Evolutionary conservation across 1,284 basidiomycete genomes (phyloP), one percentile per base, ranked within the genome.

Genomic region (Trichosporon sp.): DNA sequence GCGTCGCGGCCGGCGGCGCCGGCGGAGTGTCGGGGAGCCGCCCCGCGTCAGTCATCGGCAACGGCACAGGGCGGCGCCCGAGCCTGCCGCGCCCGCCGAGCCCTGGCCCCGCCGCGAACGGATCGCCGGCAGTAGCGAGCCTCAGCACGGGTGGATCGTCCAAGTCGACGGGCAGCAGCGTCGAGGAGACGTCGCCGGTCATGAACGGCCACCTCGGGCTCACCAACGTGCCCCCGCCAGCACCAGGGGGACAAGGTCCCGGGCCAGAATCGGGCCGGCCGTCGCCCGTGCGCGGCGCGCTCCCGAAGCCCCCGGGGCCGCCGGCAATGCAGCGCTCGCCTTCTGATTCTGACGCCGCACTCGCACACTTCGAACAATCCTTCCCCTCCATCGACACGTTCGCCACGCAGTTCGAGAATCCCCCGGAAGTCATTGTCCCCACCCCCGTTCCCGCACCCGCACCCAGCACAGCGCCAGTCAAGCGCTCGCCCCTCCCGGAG

Each of bases 351-450:
- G 62, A 64, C 62, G 51, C 51, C 6, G 47, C 47, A 12, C 62
- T 68, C 23, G 35, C 62, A 29, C 76, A 78, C 21, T 83, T 83
- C 64, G 77, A 78, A 34, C 74, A 74, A 44, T 72, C 75, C 0
- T 83, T 83, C 71, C 82, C 82, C 0, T 81, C 81, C 1, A 69
- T 83, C 21, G 76, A 72, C 67, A 79, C 81, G 21, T 79, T 83
- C 69, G 78, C 77, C 58, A 80, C 79, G 65, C 78, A 79, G 63
- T 82, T 78, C 67, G 63, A 60, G 15, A 60, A 9, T 13, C 31
- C 25, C 3, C n/a, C 65, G 7, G 47, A 65, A n/a, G 35, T 58
- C 31, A 34, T 34, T 34, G 38, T 51, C 53, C 56, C 29, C 35
- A 23, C 66, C 68, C 35, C 56, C 15, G 23, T 42, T 18, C 32